These are phyloP conservation scores for Tuber indicum DNA, from an alignment of 495 filamentous ascomycete species.

Conservation along the genomic window DNA sequence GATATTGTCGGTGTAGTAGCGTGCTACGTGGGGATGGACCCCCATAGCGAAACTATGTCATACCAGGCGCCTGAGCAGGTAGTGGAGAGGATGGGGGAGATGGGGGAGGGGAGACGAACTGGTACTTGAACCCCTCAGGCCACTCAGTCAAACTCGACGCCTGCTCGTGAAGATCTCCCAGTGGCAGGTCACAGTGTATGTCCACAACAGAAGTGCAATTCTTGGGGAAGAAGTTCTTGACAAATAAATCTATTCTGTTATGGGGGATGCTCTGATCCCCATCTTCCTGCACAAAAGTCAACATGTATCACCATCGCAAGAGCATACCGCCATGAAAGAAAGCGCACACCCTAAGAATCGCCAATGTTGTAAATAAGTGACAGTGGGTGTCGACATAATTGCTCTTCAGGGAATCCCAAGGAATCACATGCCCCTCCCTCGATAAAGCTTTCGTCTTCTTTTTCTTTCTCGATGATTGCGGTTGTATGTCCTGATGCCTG, in stretches of 20 bases:
- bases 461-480: constrained; percentile 8
- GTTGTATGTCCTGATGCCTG: neutral
- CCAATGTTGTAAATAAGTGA: constrained; percentile 25
- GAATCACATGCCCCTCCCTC: constrained; percentile 20
- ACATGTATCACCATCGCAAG: neutral
- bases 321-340: neutral
- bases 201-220: constrained; percentile 31
- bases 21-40: constrained; percentile 29
- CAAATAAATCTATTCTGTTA: constrained; percentile 18
- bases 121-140: constrained; percentile 34
- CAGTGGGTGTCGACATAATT: constrained; percentile 38
- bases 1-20: constrained; percentile 26
- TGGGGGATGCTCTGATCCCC: constrained; percentile 19
- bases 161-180: constrained; percentile 18
- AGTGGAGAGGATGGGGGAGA: neutral
- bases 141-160: constrained; percentile 23
- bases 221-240: constrained; percentile 24
- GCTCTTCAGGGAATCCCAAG: constrained; percentile 25
- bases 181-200: constrained; percentile 30
- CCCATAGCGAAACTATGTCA: constrained; percentile 28
- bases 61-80: neutral
- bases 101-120: constrained; percentile 14
- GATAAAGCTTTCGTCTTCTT: constrained; percentile 11
- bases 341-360: constrained; percentile 20
- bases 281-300: constrained; percentile 8